These are phyloP conservation scores for Trypanosoma conorhini DNA, from an alignment of 208 protist species.

Conservation along the genomic window DNA sequence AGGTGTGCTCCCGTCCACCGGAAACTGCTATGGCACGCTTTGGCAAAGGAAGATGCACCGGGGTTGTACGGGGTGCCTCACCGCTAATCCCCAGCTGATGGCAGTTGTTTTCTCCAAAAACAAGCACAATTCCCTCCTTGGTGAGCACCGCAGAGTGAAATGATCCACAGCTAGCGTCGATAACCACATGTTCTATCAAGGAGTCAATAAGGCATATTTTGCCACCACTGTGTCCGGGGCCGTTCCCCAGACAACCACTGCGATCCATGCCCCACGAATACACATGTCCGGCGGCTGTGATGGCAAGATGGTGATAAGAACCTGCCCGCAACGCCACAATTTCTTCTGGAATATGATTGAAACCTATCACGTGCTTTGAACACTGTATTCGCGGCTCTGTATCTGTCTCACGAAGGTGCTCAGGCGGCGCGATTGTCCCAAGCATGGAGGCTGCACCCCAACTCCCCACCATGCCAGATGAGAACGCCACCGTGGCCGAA, in stretches of 20 bases:
- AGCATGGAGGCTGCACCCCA: constrained; percentile 66
- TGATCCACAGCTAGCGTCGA: constrained; percentile 62
- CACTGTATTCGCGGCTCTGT: constrained; percentile 25
- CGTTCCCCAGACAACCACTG: constrained; percentile 69
- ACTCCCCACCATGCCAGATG: constrained; percentile 47
- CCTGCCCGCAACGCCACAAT: constrained; percentile 45
- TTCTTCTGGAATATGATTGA: constrained; percentile 8
- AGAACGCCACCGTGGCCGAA: constrained; percentile 51
- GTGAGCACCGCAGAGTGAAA: constrained; percentile 67
- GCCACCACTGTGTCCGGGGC: constrained; percentile 34
- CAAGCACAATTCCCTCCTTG: constrained; percentile 54
- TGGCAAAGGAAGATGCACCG: constrained; percentile 43
- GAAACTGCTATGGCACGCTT: constrained; percentile 51
- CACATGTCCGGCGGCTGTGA: constrained; percentile 50
- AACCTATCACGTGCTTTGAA: constrained; percentile 37
- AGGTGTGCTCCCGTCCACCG: constrained; percentile 62
- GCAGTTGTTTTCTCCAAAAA: constrained; percentile 67
- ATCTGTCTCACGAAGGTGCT: constrained; percentile 32
- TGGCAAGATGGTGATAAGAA: constrained; percentile 56
- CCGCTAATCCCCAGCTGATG: constrained; percentile 62
- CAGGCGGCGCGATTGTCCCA: constrained; percentile 28
- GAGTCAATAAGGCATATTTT: constrained; percentile 51
- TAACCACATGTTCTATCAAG: constrained; percentile 35
- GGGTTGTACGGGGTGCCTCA: constrained; percentile 21
- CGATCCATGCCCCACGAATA: constrained; percentile 73